Evolutionary conservation across 2,329 filamentous ascomycete species (phyloP).

Genomic region (Laburnicola sp.): DNA sequence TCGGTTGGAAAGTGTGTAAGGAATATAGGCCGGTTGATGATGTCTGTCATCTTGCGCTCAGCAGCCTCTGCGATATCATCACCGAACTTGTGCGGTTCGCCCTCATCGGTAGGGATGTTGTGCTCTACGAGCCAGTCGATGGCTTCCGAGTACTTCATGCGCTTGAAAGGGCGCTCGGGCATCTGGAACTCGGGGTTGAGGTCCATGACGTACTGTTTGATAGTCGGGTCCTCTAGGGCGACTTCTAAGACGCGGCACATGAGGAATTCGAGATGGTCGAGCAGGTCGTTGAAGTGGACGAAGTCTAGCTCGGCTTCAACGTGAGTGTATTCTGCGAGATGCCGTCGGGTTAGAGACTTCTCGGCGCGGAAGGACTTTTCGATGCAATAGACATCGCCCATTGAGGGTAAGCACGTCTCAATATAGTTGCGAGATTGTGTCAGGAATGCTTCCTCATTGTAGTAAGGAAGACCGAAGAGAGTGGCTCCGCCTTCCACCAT

Average conservation of each 20-base stretch:
- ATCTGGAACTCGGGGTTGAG: slow-evolving; percentile 89
- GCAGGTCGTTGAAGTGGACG: slow-evolving; percentile 87
- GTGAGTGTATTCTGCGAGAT: slow-evolving; percentile 95
- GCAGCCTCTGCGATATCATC: slow-evolving; percentile 98
- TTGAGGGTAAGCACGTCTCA: slow-evolving; percentile 85
- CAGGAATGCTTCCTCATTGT: slow-evolving; percentile 86
- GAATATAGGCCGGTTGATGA: slow-evolving; percentile 93
- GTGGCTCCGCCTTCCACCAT: slow-evolving; percentile 92
- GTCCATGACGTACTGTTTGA: slow-evolving; percentile 73
- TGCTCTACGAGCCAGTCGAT: slow-evolving; percentile 92
- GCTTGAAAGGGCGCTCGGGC: slow-evolving; percentile 83
- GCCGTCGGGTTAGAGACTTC: slow-evolving; percentile 90
- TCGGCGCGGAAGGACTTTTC: slow-evolving; percentile 99
- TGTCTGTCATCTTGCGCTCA: slow-evolving; percentile 95
- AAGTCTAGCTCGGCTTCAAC: slow-evolving; percentile 96
- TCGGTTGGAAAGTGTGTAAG: slow-evolving; percentile 95
- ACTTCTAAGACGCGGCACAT: slow-evolving; percentile 84
- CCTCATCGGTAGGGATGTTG: slow-evolving; percentile 91
- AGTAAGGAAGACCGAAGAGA: slow-evolving; percentile 87
- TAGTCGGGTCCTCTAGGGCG: slow-evolving; percentile 71
- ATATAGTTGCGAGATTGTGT: slow-evolving; percentile 98
- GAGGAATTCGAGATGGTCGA: slow-evolving; percentile 82
- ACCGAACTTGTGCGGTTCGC: slow-evolving; percentile 84
- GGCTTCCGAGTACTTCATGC: slow-evolving; percentile 93
- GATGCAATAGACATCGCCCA: slow-evolving; percentile 96